Base-by-base conservation (phyloP, 495 filamentous ascomycete genomes). In the Jackrogersella multiformis region DNA sequence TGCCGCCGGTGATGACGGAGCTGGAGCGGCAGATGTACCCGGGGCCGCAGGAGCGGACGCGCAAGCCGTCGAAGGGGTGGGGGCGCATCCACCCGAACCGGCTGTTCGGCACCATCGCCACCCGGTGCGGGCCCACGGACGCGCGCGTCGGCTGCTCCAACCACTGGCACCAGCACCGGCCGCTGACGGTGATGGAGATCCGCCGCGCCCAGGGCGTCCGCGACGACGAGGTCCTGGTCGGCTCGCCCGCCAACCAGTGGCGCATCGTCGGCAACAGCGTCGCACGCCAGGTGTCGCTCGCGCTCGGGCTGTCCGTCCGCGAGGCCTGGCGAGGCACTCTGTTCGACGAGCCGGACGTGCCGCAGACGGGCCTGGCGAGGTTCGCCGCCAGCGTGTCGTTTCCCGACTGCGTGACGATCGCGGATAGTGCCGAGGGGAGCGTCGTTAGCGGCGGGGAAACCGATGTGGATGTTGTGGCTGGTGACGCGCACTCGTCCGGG, bases 201-300 rank as follows among this genome's bases (percentile, higher is more conserved):
- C 74, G 88, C 0, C 76, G 89, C 6, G 88, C 84, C 0, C 91
- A 94, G 76, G 84, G 88, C 0, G 87, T 87, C 49, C 86, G 78
- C 0, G 89, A 93, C 59, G 51, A 88, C 13, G 90, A 92, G 38
- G 82, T 93, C 0, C 62, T 94, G 1, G 62, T 92, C 9, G 91
- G 89, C 0, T 56, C 48, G 5, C 66, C 79, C 1, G 34, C 53
- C 0, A 74, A 85, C 10, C 84, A 88, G 65, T 87, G 84, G 77
- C 85, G 81, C 56, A 82, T 90, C 35, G 77, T 92, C 12, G 91
- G 90, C 0, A 93, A 94, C 70, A 87, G 85, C 49, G 91, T 93
- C 2, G 83, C 87, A n/a, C 82, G 89, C 20, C 79, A 80, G 4
- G 84, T 90, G 15, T 81, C 89, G 5, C 56, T 90, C 20, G 88